Evolutionary conservation across 2,329 filamentous ascomycete genomes (phyloP).

Genomic region (Colletotrichum higginsianum): DNA sequence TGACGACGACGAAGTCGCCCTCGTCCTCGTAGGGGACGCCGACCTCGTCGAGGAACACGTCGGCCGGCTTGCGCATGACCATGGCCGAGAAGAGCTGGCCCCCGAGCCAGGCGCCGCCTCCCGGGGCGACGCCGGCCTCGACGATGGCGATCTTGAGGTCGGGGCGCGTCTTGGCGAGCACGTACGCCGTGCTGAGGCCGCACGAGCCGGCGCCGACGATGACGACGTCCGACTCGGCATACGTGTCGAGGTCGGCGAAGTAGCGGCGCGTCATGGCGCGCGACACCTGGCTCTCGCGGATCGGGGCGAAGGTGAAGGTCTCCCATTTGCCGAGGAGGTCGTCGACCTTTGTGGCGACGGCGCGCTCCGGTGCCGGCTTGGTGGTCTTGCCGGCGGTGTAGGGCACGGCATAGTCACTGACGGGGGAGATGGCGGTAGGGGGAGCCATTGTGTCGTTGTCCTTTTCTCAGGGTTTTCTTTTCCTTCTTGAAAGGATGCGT

Average conservation of each 20-base stretch:
- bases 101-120: conserved; percentile 92
- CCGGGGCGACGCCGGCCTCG: conserved; percentile 88
- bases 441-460: conserved; percentile 78
- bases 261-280: conserved; percentile 95
- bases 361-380: conserved; percentile 60
- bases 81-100: conserved; percentile 96
- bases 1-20: conserved; percentile 90
- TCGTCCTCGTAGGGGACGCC: conserved; percentile 86
- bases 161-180: conserved; percentile 85
- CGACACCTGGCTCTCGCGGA: conserved; percentile 92
- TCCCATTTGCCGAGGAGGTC: conserved; percentile 79
- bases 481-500: too few relatives aligned
- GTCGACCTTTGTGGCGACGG: conserved; percentile 59
- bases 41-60: conserved; percentile 85
- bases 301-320: conserved; percentile 84
- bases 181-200: conserved; percentile 87
- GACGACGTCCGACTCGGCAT: conserved; percentile 94
- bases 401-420: conserved; percentile 59
- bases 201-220: conserved; percentile 93
- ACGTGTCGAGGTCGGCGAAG: conserved; percentile 89
- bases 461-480: not conserved
- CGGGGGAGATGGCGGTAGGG: conserved; percentile 76
- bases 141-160: conserved; percentile 94
- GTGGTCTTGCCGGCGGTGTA: conserved; percentile 45
- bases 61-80: conserved; percentile 94